Conservation (phyloP, 108 stramenopile genomes). For the Cyclotella baltica region DNA sequence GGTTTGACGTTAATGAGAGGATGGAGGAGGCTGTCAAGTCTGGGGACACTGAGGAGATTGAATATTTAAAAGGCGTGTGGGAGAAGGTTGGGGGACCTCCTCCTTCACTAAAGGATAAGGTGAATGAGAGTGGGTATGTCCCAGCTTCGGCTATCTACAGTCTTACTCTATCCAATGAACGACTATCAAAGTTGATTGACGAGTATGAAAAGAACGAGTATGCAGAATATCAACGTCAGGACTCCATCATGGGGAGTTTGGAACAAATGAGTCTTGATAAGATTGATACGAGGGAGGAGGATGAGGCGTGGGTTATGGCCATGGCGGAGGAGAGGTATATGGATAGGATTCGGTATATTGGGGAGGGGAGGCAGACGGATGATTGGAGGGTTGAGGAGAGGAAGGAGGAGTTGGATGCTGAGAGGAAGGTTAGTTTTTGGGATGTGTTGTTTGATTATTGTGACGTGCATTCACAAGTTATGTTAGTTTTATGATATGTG, state of each 20-base stretch:
- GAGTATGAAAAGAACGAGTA: constrained; percentile 57
- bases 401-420: constrained; percentile 23
- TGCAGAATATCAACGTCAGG: constrained; percentile 40
- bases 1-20: constrained; percentile 86
- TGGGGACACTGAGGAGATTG: constrained; percentile 63
- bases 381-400: background rate
- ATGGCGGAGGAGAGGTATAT: constrained; percentile 49
- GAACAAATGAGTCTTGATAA: constrained; percentile 44
- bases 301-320: constrained; percentile 69
- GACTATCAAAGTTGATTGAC: constrained; percentile 48
- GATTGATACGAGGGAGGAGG: constrained; percentile 56
- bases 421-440: no score
- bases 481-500: no score
- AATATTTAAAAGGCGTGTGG: constrained; percentile 56
- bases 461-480: no score
- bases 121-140: constrained; percentile 60
- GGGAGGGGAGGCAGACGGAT: no score
- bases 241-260: background rate
- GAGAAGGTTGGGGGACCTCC: constrained; percentile 81
- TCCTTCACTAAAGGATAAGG: constrained; percentile 56
- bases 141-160: constrained; percentile 76
- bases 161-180: constrained; percentile 55
- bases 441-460: background rate
- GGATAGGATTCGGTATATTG: constrained; percentile 5
- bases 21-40: constrained; percentile 79